Percentiles rank a stretch among this genome's conserved stretches.
These are phyloP conservation scores for Picea abies DNA, from an alignment of 83 land plant species.

Conservation along the genomic window DNA sequence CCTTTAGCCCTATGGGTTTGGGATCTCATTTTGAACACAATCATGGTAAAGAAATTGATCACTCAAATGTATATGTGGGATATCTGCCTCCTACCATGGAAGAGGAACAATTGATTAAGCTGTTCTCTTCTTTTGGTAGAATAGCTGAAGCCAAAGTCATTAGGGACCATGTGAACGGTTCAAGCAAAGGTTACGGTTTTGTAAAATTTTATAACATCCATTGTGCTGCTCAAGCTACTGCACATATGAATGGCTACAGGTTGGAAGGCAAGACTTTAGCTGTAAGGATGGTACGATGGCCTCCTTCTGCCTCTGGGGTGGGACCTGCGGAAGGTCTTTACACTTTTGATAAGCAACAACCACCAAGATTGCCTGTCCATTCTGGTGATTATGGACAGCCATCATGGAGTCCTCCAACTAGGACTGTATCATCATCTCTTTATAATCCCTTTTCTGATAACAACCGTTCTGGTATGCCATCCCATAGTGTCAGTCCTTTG, in stretches of 20 bases:
- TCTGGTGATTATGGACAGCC: no score
- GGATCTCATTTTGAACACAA: not conserved
- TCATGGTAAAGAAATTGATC: conserved; percentile 69
- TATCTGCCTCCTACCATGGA: conserved; percentile 81
- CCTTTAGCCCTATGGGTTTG: not conserved
- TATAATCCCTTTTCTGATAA: conserved; percentile 1
- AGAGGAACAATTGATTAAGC: conserved; percentile 66
- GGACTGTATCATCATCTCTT: not conserved
- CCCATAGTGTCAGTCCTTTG: not conserved
- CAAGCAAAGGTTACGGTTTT: conserved; percentile 92
- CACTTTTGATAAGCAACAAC: not conserved
- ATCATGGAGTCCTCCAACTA: no score
- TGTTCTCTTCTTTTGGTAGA: conserved; percentile 75
- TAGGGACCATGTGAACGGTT: conserved; percentile 63
- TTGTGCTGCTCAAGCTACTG: conserved; percentile 71
- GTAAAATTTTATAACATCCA: conserved; percentile 73
- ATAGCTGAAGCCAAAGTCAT: conserved; percentile 80
- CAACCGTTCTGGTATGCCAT: not conserved
- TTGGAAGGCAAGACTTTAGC: conserved; percentile 73
- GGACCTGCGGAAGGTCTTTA: conserved; percentile 39
- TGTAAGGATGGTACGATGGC: conserved; percentile 80
- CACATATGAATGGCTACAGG: conserved; percentile 73
- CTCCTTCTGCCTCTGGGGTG: conserved; percentile 65
- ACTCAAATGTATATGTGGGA: conserved; percentile 83
- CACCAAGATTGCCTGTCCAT: no score